Percentiles rank a stretch among this genome's conserved stretches.
Conservation (phyloP, 148 eudicot genomes). For the Rhododendron simsii region DNA sequence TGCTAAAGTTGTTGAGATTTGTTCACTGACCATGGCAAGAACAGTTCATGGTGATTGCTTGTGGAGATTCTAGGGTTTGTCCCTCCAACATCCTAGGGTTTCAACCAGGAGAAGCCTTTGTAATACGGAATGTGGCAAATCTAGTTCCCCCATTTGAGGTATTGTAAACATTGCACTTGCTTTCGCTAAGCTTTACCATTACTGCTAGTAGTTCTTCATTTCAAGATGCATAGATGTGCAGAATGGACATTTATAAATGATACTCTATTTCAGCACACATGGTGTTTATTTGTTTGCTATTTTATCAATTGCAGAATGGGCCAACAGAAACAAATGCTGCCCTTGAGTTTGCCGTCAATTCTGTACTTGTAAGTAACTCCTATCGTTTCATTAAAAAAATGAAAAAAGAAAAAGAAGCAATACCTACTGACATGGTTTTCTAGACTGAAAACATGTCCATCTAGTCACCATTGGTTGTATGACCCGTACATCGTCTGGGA, state of each 20-base stretch:
- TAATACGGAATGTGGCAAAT: slow-evolving; percentile 81
- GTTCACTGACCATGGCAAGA: slow-evolving; percentile 35
- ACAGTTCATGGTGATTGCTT: slow-evolving; percentile 93
- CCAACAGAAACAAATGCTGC: slow-evolving; percentile 96
- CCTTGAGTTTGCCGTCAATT: slow-evolving; percentile 84
- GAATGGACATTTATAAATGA: neutral
- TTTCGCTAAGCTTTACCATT: neutral
- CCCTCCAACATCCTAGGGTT: slow-evolving; percentile 83
- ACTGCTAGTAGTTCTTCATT: neutral
- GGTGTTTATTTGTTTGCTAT: neutral
- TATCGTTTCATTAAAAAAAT: neutral
- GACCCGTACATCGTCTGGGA: neutral
- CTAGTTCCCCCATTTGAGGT: slow-evolving; percentile 90
- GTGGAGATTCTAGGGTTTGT: slow-evolving; percentile 97
- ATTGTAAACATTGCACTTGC: neutral
- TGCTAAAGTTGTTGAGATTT: slow-evolving; percentile 15
- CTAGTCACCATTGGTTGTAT: neutral
- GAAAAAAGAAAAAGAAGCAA: slow-evolving; percentile 13
- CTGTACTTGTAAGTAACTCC: slow-evolving; percentile 57
- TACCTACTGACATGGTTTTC: neutral
- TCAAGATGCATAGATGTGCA: neutral
- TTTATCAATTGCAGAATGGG: slow-evolving; percentile 53
- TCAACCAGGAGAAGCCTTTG: slow-evolving; percentile 94
- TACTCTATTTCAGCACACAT: neutral
- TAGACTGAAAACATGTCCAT: neutral